Conservation (phyloP, 805 yeast genomes). For the Dipodascus albidus region DNA sequence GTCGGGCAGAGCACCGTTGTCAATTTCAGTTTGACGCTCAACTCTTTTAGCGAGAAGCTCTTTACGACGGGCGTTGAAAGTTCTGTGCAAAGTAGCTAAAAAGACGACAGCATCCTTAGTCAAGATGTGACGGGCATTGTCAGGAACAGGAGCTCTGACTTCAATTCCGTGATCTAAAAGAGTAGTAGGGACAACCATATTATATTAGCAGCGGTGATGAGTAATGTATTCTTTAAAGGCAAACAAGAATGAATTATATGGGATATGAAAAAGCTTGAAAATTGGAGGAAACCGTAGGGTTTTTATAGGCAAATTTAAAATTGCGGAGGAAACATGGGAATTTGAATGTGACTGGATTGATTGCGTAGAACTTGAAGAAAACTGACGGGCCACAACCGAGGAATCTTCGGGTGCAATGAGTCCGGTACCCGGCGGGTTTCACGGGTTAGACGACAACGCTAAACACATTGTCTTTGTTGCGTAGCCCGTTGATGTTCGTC, state of each 20-base stretch:
- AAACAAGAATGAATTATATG: not conserved
- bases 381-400: not conserved
- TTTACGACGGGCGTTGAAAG: conserved; percentile 45
- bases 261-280: not conserved
- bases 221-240: not conserved
- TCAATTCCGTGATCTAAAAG: conserved; percentile 36
- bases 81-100: conserved; percentile 54
- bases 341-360: not conserved
- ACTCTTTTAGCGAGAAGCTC: conserved; percentile 45
- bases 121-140: conserved; percentile 40
- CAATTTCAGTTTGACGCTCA: conserved; percentile 43
- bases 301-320: not conserved
- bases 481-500: too few species aligned
- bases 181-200: conserved; percentile 21
- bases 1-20: conserved; percentile 54
- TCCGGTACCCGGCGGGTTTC: too few species aligned
- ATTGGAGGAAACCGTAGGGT: not conserved
- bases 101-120: conserved; percentile 54
- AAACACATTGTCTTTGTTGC: too few species aligned
- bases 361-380: too few species aligned
- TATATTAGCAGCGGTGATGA: not conserved
- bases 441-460: too few species aligned
- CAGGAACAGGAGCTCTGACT: conserved; percentile 41
- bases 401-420: not conserved
- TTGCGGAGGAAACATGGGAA: conserved; percentile 1